phyloP scores from a whole-genome alignment of 2,329 filamentous ascomycete genomes.

The Aureobasidium lini region DNA sequence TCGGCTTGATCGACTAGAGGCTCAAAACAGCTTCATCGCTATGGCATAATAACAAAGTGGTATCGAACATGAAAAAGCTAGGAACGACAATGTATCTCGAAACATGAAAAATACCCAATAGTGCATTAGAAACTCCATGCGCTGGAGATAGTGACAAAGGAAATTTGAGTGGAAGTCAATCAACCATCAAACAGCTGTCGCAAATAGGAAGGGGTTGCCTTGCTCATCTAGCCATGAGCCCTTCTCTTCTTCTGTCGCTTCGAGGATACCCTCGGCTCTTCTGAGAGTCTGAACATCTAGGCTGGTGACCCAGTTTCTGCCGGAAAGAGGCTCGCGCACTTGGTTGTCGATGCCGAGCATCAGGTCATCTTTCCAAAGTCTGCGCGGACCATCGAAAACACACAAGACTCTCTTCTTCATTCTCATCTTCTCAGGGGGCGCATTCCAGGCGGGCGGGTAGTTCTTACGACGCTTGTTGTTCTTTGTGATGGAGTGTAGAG shows the following conservation, averaged over 20 bases:
- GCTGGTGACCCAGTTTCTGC: constrained; percentile 79
- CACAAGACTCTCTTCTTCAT: constrained; percentile 96
- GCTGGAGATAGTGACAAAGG: not conserved
- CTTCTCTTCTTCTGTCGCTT: constrained; percentile 77
- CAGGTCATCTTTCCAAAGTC: constrained; percentile 97
- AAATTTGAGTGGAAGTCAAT: not conserved
- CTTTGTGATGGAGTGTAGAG: constrained; percentile 36
- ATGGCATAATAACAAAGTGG: not conserved
- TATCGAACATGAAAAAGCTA: not conserved
- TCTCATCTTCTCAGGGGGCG: constrained; percentile 86
- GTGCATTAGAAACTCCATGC: not conserved
- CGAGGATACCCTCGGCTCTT: constrained; percentile 75
- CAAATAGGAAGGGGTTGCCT: not conserved
- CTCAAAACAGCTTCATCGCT: not conserved
- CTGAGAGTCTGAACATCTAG: constrained; percentile 85
- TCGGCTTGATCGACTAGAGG: not conserved
- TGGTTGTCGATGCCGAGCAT: constrained; percentile 95
- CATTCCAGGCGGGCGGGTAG: constrained; percentile 91
- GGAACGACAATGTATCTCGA: not conserved
- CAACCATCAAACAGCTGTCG: not conserved
- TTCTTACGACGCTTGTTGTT: constrained; percentile 87
- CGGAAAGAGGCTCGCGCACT: constrained; percentile 67
- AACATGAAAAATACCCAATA: not conserved
- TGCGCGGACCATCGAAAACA: constrained; percentile 79
- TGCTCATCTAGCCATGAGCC: constrained; percentile 72